Conservation (phyloP, 2,329 filamentous ascomycete species). For the Trichoderma sp. region DNA sequence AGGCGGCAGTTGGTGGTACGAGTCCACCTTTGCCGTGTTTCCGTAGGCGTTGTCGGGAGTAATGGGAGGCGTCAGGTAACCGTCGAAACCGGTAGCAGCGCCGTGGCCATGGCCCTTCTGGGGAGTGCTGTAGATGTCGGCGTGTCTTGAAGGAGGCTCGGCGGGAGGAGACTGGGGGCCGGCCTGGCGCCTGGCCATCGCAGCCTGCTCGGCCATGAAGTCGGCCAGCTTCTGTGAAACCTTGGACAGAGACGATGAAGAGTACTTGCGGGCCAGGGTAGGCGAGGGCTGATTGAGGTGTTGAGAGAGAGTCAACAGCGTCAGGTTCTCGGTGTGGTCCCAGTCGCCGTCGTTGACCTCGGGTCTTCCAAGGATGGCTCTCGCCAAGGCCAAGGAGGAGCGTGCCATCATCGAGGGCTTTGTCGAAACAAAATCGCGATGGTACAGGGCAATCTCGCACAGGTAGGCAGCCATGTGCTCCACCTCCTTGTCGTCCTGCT, state of each 20-base stretch:
- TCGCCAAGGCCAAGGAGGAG: conserved; percentile 78
- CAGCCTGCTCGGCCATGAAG: conserved; percentile 59
- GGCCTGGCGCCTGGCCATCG: conserved; percentile 48
- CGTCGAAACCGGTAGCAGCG: conserved; percentile 62
- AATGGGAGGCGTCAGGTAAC: conserved; percentile 82
- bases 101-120: conserved; percentile 72
- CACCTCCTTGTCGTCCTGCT: conserved; percentile 75
- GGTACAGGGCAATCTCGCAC: conserved; percentile 90
- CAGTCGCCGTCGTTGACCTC: conserved; percentile 76
- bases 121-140: conserved; percentile 71
- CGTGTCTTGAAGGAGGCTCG: conserved; percentile 51
- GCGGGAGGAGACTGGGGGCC: conserved; percentile 60
- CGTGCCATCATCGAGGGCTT: conserved; percentile 88
- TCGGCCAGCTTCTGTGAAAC: conserved; percentile 57
- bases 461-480: conserved; percentile 95
- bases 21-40: conserved; percentile 44
- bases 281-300: conserved; percentile 59
- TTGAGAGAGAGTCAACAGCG: conserved; percentile 58
- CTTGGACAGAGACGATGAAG: conserved; percentile 50
- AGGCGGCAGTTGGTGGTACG: conserved; percentile 48
- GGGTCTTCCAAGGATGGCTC: conserved; percentile 78
- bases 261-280: conserved; percentile 60
- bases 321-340: conserved; percentile 69
- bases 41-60: conserved; percentile 70
- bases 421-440: conserved; percentile 93